Percentiles rank a stretch among this genome's conserved stretches.
These are phyloP conservation scores for Neocatenulostroma microsporum DNA, from an alignment of 2,329 filamentous ascomycete species.

Conservation along the genomic window DNA sequence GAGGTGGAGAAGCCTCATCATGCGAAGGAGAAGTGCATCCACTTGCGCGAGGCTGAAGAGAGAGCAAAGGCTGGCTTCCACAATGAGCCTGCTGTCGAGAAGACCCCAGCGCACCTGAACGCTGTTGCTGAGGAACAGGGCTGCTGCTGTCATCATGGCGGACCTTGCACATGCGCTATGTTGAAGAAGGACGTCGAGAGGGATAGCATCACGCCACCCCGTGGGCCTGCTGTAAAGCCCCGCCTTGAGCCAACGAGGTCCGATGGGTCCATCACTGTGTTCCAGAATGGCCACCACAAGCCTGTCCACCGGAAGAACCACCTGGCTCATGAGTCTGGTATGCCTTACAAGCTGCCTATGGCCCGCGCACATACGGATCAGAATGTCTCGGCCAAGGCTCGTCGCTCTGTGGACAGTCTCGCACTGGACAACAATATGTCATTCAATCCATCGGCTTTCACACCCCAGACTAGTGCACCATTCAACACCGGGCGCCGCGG, in stretches of 20 bases:
- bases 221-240: conserved; percentile 45
- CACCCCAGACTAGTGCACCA: conserved; percentile 9
- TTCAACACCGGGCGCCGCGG: conserved; percentile 16
- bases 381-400: conserved; percentile 33
- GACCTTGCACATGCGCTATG: conserved; percentile 51
- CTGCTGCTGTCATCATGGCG: conserved; percentile 51
- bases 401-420: conserved; percentile 47
- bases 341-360: conserved; percentile 57
- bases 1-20: conserved; percentile 65
- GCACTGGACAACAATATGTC: conserved; percentile 25
- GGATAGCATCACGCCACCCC: conserved; percentile 24
- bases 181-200: conserved; percentile 47
- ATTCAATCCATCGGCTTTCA: conserved; percentile 7
- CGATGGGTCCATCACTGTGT: conserved; percentile 53
- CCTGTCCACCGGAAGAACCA: conserved; percentile 58
- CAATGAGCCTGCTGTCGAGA: conserved; percentile 16
- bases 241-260: conserved; percentile 51
- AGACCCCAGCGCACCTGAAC: conserved; percentile 22
- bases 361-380: conserved; percentile 47
- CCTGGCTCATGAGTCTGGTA: conserved; percentile 53
- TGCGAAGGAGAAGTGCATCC: conserved; percentile 40
- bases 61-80: conserved; percentile 24
- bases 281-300: conserved; percentile 58
- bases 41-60: conserved; percentile 31
- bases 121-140: conserved; percentile 32